Conservation (phyloP, 345 rosid species). For the Arabidopsis thaliana region DNA sequence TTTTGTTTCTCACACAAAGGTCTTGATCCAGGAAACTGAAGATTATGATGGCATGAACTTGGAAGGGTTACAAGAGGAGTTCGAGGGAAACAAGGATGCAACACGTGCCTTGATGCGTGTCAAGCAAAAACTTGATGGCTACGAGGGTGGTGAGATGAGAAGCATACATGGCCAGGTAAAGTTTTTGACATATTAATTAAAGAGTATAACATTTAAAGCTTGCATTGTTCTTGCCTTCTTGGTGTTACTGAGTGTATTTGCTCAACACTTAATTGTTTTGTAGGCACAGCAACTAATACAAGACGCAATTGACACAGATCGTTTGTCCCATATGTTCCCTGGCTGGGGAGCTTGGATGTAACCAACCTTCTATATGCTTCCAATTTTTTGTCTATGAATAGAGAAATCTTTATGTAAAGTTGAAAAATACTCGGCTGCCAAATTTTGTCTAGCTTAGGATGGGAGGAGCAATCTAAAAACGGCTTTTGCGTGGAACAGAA, state of each 20-base stretch:
- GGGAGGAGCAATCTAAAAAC: not conserved
- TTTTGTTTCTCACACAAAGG: constrained; percentile 21
- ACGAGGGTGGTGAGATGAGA: constrained; percentile 95
- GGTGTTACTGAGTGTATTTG: constrained; percentile 23
- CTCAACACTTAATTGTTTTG: not conserved
- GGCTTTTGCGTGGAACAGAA: not conserved
- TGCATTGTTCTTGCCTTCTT: too few species aligned
- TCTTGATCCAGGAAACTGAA: constrained; percentile 64
- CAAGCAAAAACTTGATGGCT: constrained; percentile 95
- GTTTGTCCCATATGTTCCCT: constrained; percentile 85
- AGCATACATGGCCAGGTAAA: constrained; percentile 93
- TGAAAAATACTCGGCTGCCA: not conserved
- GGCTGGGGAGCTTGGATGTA: constrained; percentile 99
- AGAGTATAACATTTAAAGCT: not conserved
- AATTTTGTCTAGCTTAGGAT: constrained; percentile 34
- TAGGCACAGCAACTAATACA: constrained; percentile 96
- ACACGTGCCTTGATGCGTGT: constrained; percentile 92
- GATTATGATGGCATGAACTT: constrained; percentile 68
- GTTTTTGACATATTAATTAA: not conserved
- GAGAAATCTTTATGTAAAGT: constrained; percentile 4
- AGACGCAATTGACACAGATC: constrained; percentile 87
- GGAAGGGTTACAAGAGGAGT: constrained; percentile 71
- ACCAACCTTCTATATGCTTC: constrained; percentile 33
- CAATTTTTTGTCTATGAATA: constrained; percentile 11
- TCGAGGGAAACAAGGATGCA: constrained; percentile 95